Evolutionary conservation across 352 stramenopile species (phyloP), one percentile per base, ranked within the genome.

Genomic region (Elongisporangium prolatum): DNA sequence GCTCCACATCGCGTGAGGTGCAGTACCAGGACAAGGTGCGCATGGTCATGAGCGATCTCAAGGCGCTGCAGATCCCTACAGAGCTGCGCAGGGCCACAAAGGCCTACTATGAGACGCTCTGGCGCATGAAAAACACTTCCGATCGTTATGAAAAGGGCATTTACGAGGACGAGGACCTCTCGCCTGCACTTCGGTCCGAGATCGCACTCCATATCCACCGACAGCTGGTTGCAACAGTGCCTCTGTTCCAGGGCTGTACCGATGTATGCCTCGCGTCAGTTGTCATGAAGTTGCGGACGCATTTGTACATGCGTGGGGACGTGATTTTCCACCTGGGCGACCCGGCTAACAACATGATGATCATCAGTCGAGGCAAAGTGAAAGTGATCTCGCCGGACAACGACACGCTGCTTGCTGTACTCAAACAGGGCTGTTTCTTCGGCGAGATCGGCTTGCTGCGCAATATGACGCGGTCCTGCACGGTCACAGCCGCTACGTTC

Each of bases 141-240:
- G 77, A 87, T 49, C 72, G 77, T 2, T 85, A 85, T 40, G 77
- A 87, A 25, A 84, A 84, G 56, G 74, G 74, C 17, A 87, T 87
- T n/a, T 87, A 87, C 56, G 77, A 82, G 3, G 77, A 87, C 59
- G 74, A 87, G 37, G 77, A 87, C 54, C 56, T 87, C 28, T 87
- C 77, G 9, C 74, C 74, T 20, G 64, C 70, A 0, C 63, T 87
- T 5, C 74, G 77, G 1, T 66, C 74, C 24, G 77, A 87, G 57
- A 88, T 88, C 22, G 77, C 77, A 5, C 61, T 88, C 7, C 80
- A 85, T 48, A 84, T 88, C 59, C 77, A 88, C 55, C 75, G 77
- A 18, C 71, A 63, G 10, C 57, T 84, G 50, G 69, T 85, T 24
- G 72, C 74, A 21, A 82, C 74, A 1, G 77, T 85, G 17, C 77